Evolutionary conservation across 1,284 basidiomycete species (phyloP).

Genomic region (Marasmius fiardii): DNA sequence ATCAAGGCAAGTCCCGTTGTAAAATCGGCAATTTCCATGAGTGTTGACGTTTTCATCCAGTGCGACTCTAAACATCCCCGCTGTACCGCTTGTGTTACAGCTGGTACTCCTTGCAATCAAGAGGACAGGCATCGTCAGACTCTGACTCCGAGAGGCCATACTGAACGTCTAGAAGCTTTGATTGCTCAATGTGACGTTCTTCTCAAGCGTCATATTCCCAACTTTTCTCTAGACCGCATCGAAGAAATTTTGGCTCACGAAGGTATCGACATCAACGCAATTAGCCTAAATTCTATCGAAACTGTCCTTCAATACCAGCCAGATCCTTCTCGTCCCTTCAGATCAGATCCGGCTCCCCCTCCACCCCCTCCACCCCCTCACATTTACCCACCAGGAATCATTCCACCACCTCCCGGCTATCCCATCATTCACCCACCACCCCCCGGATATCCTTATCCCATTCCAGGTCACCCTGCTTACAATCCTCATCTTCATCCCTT

Average conservation of each 20-base stretch:
- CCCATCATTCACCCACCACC: slow-evolving; percentile 23
- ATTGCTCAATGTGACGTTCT: slow-evolving; percentile 71
- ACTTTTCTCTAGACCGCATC: slow-evolving; percentile 61
- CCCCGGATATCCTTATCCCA: slow-evolving; percentile 24
- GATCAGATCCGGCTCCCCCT: slow-evolving; percentile 20
- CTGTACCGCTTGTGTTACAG: slow-evolving; percentile 77
- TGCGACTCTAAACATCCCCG: slow-evolving; percentile 85
- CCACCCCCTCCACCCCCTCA: slow-evolving; percentile 29
- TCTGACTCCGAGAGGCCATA: slow-evolving; percentile 75
- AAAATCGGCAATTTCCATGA: slow-evolving; percentile 75
- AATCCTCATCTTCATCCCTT: slow-evolving; percentile 53
- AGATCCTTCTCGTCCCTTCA: not conserved
- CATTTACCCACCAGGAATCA: slow-evolving; percentile 30
- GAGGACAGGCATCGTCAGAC: slow-evolving; percentile 82
- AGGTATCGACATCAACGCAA: slow-evolving; percentile 54
- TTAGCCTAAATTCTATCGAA: slow-evolving; percentile 18
- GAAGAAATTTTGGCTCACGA: slow-evolving; percentile 63
- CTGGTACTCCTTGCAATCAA: slow-evolving; percentile 74
- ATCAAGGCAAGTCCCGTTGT: slow-evolving; percentile 87
- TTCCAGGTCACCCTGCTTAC: slow-evolving; percentile 45
- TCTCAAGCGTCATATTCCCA: slow-evolving; percentile 65
- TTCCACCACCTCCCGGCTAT: slow-evolving; percentile 41
- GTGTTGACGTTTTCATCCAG: slow-evolving; percentile 33
- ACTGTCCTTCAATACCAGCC: not conserved
- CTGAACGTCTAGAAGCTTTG: slow-evolving; percentile 74